A percentile compares a stretch with the other conserved stretches of the same genome.
These are phyloP conservation scores for Globisporangium paddicum DNA, from an alignment of 352 stramenopile species.

Conservation along the genomic window DNA sequence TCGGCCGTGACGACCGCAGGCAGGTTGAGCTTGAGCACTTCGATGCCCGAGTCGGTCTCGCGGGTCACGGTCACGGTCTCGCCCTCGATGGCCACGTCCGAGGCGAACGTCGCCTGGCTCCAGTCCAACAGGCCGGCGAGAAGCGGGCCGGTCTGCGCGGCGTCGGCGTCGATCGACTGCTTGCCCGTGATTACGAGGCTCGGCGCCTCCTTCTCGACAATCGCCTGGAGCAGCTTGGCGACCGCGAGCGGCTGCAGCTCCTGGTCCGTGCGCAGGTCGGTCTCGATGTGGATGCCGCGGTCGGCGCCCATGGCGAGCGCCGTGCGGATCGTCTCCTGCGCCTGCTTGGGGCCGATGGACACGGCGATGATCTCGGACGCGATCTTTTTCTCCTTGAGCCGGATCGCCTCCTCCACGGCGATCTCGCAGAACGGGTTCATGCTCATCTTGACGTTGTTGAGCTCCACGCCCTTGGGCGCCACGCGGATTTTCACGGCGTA, in stretches of 20 bases:
- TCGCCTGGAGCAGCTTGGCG: slow-evolving; percentile 94
- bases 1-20: slow-evolving; percentile 98
- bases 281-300: slow-evolving; percentile 96
- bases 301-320: slow-evolving; percentile 93
- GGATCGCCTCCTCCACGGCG: slow-evolving; percentile 97
- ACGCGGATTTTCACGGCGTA: slow-evolving; percentile 99
- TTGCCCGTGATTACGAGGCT: slow-evolving; percentile 97
- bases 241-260: slow-evolving; percentile 97
- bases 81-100: slow-evolving; percentile 77
- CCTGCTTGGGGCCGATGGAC: slow-evolving; percentile 96
- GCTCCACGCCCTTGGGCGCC: slow-evolving; percentile 91
- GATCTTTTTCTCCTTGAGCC: slow-evolving; percentile 97
- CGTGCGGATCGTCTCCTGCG: slow-evolving; percentile 95
- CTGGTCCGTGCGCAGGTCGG: slow-evolving; percentile 95
- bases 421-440: slow-evolving; percentile 99
- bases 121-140: slow-evolving; percentile 96
- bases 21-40: slow-evolving; percentile 85
- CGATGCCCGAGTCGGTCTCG: slow-evolving; percentile 93
- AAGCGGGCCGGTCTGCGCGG: slow-evolving; percentile 90
- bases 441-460: slow-evolving; percentile 99
- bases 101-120: slow-evolving; percentile 98
- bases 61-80: slow-evolving; percentile 81
- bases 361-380: slow-evolving; percentile 95
- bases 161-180: slow-evolving; percentile 91
- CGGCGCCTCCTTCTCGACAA: slow-evolving; percentile 92